These are phyloP conservation scores for Larix kaempferi DNA, from an alignment of 75 land plant species.

Conservation along the genomic window DNA sequence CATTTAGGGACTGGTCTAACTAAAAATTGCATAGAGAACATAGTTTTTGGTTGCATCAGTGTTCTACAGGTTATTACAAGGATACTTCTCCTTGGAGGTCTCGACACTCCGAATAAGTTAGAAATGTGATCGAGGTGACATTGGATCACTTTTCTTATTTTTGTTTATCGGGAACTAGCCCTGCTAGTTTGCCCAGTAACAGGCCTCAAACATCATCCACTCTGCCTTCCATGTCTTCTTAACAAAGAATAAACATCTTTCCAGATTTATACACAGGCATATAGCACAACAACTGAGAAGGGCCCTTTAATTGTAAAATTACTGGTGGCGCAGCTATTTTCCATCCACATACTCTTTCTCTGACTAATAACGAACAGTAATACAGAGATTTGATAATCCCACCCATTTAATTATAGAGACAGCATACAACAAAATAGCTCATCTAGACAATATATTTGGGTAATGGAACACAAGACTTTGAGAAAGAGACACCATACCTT, in stretches of 20 bases:
- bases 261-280: not conserved
- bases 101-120: too few relatives aligned
- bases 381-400: not conserved
- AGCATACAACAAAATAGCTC: not conserved
- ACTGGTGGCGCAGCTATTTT: not conserved
- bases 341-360: not conserved
- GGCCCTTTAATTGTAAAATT: not conserved
- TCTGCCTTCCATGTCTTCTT: not conserved
- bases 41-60: too few relatives aligned
- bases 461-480: not conserved
- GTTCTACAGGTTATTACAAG: too few relatives aligned
- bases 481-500: constrained; percentile 51
- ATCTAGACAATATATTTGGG: not conserved
- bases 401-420: not conserved
- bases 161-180: too few relatives aligned
- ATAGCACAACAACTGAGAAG: not conserved
- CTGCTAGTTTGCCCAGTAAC: too few relatives aligned
- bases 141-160: too few relatives aligned
- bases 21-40: too few relatives aligned
- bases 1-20: too few relatives aligned
- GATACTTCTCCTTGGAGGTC: too few relatives aligned
- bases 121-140: too few relatives aligned
- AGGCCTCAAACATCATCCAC: not conserved
- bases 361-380: not conserved
- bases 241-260: not conserved